Evolutionary conservation across 441 rosid species (phyloP), one percentile per base, ranked within the genome.

Genomic region (Pelargonium myrrhifolium): DNA sequence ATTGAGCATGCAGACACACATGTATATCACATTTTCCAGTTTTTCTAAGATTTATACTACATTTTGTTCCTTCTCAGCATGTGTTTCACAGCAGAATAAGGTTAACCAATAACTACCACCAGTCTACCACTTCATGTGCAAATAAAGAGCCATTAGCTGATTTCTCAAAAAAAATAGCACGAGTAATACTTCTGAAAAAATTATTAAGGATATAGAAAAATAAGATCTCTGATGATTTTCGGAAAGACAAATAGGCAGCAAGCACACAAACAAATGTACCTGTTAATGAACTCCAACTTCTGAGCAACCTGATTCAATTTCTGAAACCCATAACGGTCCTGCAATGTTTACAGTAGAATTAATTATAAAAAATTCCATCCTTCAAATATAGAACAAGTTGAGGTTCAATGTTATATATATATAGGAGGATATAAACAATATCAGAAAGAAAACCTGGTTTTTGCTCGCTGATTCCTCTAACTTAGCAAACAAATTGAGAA

Each of bases 281-380:
- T 89, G 79, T 89, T 89, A 31, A 78, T 73, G 74, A 85, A 89
- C 69, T 89, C 92, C 76, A 77, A 76, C 77, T 84, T 89, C 78
- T 81, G 75, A 60, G 89, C 86, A 64, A 79, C 82, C 74, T 87
- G 89, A 71, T 83, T 82, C 75, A 89, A 78, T 72, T 80, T 85
- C 68, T 78, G 80, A 80, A 79, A 78, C 66, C 95, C 95, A 74
- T 85, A 84, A 65, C 61, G 76, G 70, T 88, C 94, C 94, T 88
- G 87, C 75, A 72, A 78, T 49, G 68, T 71, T 76, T 65, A 26
- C 28, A 69, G 64, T 9, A 67, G 56, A 64, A 70, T 31, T 49
- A 11, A 43, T 65, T 65, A 68, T 63, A 64, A 53, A 70, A 21
- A 61, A 8, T 24, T 17, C 20, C 49, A 45, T 45, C 20, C 18